Percentiles rank a stretch among this genome's conserved stretches.
phyloP scores from a whole-genome alignment of 2,329 filamentous ascomycete species.

The Celoporthe dispersa region DNA sequence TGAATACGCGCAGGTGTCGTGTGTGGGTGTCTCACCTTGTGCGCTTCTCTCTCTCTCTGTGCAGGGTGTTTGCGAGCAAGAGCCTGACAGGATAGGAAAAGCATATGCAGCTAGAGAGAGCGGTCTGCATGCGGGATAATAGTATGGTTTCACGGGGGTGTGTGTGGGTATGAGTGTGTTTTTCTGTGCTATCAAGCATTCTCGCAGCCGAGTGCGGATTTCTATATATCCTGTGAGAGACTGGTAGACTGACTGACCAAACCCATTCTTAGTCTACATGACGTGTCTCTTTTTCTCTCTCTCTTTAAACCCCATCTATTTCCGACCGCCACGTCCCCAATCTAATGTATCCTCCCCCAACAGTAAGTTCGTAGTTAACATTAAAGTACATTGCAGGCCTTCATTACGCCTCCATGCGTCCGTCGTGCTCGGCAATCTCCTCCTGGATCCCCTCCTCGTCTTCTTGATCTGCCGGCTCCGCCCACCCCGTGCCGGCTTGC shows the following conservation, averaged over 20 bases:
- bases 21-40: no score
- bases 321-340: not conserved
- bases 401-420: constrained; percentile 39
- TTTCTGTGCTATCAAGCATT: not conserved
- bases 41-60: no score
- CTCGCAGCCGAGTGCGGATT: not conserved
- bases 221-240: not conserved
- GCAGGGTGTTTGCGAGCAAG: no score
- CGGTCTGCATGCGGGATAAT: no score
- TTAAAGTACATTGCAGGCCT: not conserved
- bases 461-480: constrained; percentile 49
- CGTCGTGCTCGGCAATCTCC: constrained; percentile 39
- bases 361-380: not conserved
- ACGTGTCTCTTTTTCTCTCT: not conserved
- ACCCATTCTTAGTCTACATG: not conserved
- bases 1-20: no score
- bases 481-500: constrained; percentile 58
- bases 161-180: not conserved
- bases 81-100: no score
- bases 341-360: not conserved
- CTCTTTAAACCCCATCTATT: not conserved
- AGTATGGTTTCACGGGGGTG: no score
- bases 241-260: no score
- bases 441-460: constrained; percentile 51
- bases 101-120: no score